phyloP scores from a whole-genome alignment of 208 protist genomes.

The Trypanosoma conorhini region DNA sequence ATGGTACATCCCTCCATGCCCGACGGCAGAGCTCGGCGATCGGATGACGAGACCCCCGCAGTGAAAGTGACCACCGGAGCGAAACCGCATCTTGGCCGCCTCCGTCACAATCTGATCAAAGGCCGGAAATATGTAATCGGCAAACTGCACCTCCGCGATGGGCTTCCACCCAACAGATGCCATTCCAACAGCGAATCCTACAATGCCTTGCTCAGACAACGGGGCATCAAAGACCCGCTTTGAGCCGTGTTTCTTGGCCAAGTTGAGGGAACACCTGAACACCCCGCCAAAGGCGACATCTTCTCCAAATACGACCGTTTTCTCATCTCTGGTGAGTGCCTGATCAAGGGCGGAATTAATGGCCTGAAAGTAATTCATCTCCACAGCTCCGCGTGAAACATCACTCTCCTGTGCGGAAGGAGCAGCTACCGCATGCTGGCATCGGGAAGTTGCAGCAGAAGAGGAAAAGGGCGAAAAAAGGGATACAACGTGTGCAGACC shows the following conservation, averaged over 20 bases:
- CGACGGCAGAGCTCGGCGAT: constrained; percentile 96
- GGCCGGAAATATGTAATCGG: constrained; percentile 99
- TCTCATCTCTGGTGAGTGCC: constrained; percentile 85
- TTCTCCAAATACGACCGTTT: constrained; percentile 95
- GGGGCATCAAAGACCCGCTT: constrained; percentile 97
- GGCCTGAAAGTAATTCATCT: constrained; percentile 93
- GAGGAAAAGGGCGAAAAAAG: neutral
- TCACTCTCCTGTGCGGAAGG: constrained; percentile 25
- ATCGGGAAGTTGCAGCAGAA: neutral
- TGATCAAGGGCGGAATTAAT: constrained; percentile 96
- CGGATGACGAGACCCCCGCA: constrained; percentile 95
- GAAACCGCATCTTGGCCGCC: constrained; percentile 98
- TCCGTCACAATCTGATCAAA: constrained; percentile 99
- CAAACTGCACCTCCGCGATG: constrained; percentile 99
- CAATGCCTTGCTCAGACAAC: constrained; percentile 97
- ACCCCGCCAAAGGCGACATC: constrained; percentile 98
- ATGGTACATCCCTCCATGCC: constrained; percentile 97
- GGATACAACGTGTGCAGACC: constrained; percentile 6
- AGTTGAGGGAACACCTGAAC: constrained; percentile 93
- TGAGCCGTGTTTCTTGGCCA: constrained; percentile 86
- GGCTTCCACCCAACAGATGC: constrained; percentile 84
- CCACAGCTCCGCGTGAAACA: constrained; percentile 40
- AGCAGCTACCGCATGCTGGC: neutral
- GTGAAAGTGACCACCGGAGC: constrained; percentile 94
- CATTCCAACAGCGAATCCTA: constrained; percentile 97